These are phyloP conservation scores for Neocatenulostroma microsporum DNA, from an alignment of 2,329 filamentous ascomycete species.

Conservation along the genomic window DNA sequence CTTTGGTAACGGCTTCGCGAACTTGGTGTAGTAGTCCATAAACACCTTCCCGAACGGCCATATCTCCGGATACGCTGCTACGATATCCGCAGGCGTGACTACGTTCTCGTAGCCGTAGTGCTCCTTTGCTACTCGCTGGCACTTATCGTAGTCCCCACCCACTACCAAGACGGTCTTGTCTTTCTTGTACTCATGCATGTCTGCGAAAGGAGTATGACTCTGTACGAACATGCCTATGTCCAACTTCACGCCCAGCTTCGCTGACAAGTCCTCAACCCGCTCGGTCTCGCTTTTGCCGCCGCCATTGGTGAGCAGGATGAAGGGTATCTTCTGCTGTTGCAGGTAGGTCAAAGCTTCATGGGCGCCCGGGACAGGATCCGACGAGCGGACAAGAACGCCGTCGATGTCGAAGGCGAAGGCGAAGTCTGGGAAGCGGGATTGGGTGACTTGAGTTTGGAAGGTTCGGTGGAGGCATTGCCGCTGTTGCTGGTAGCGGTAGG, in stretches of 20 bases:
- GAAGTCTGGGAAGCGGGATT: constrained; percentile 35
- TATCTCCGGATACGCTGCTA: constrained; percentile 62
- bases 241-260: constrained; percentile 57
- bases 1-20: constrained; percentile 51
- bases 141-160: constrained; percentile 46
- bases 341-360: constrained; percentile 65
- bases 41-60: constrained; percentile 75
- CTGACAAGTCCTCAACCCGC: constrained; percentile 61
- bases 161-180: constrained; percentile 45
- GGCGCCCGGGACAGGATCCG: constrained; percentile 70
- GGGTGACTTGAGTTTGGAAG: constrained; percentile 14
- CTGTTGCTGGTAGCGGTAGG: too few relatives aligned
- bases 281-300: constrained; percentile 76
- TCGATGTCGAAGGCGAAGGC: constrained; percentile 67
- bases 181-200: constrained; percentile 56
- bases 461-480: constrained; percentile 1
- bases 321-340: constrained; percentile 68
- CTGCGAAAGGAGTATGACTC: constrained; percentile 81
- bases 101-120: constrained; percentile 52
- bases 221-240: constrained; percentile 69
- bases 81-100: constrained; percentile 77
- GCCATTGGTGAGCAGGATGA: constrained; percentile 92
- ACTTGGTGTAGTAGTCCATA: constrained; percentile 51
- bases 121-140: constrained; percentile 63
- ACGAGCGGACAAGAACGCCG: constrained; percentile 83